phyloP scores from a whole-genome alignment of 148 eudicot genomes.

The Mesembryanthemum crystallinum region DNA sequence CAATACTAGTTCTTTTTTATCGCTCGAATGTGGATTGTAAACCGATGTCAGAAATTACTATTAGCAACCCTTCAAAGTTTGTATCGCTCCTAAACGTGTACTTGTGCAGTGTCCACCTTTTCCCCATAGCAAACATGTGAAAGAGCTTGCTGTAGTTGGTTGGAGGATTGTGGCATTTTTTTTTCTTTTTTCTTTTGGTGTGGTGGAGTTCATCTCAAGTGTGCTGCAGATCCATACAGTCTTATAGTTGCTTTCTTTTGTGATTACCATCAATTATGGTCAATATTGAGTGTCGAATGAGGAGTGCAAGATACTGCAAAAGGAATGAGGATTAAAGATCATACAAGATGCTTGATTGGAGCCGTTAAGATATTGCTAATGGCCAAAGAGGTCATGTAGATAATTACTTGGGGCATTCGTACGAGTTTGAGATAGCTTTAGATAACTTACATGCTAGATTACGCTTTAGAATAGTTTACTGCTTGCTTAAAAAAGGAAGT shows the following conservation, averaged over 20 bases:
- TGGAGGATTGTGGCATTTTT: too few relatives aligned
- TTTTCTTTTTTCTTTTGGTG: too few relatives aligned
- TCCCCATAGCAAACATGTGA: neutral
- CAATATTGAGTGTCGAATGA: neutral
- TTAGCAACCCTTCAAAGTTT: too few relatives aligned
- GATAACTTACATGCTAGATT: neutral
- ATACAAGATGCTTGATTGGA: too few relatives aligned
- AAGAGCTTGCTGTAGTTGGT: neutral
- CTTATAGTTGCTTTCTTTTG: neutral
- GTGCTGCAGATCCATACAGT: neutral
- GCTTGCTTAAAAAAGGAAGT: neutral
- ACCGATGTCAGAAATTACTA: neutral
- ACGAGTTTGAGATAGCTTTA: neutral
- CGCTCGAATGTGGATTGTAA: neutral
- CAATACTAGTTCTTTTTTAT: neutral
- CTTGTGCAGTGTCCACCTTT: too few relatives aligned
- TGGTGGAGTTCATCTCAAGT: neutral
- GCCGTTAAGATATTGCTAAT: neutral
- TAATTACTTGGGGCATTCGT: neutral
- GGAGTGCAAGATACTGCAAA: neutral
- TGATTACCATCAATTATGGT: conserved; percentile 1
- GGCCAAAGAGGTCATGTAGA: neutral
- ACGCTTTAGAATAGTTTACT: neutral
- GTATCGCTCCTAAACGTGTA: too few relatives aligned
- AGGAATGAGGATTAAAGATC: too few relatives aligned